Percentiles rank a stretch among this genome's conserved stretches.
Evolutionary conservation across 495 filamentous ascomycete species (phyloP).

Genomic region (Hypoxylon crocopeplum): DNA sequence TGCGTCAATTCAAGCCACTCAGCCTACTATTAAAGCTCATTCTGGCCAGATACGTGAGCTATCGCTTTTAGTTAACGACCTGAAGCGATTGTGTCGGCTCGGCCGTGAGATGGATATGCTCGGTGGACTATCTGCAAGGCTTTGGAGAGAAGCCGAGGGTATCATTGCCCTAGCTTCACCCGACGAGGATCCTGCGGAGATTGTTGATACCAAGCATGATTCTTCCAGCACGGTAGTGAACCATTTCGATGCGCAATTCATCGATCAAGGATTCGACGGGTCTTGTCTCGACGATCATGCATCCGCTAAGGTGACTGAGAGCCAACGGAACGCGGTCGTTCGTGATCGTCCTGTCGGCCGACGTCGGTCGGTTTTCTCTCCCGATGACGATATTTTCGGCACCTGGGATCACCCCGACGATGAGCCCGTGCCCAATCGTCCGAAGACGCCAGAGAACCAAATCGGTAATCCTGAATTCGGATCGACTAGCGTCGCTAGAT

Average conservation of each 20-base stretch:
- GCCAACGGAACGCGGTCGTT: conserved; percentile 47
- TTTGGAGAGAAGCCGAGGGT: conserved; percentile 87
- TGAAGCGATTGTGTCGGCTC: conserved; percentile 75
- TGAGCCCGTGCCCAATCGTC: conserved; percentile 35
- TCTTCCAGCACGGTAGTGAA: conserved; percentile 37
- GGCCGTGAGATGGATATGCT: conserved; percentile 72
- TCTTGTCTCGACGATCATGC: conserved; percentile 46
- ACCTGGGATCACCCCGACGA: conserved; percentile 52
- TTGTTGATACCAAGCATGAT: conserved; percentile 41
- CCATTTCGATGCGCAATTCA: conserved; percentile 58
- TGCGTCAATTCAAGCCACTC: conserved; percentile 79
- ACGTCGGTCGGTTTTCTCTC: conserved; percentile 65
- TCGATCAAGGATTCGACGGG: conserved; percentile 63
- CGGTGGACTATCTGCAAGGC: conserved; percentile 63
- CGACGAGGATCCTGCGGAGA: conserved; percentile 71
- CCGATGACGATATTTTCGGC: conserved; percentile 69
- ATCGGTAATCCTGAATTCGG: conserved; percentile 34
- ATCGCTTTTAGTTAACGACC: conserved; percentile 72
- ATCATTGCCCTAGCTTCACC: conserved; percentile 86
- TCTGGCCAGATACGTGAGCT: conserved; percentile 87
- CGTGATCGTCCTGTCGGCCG: conserved; percentile 48
- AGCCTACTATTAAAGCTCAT: conserved; percentile 84
- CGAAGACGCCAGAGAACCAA: conserved; percentile 48
- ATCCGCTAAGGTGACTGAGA: conserved; percentile 45
- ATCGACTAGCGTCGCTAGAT: conserved; percentile 68